These are phyloP conservation scores for Ophiostoma ulmi DNA, from an alignment of 2,329 filamentous ascomycete species.

Conservation along the genomic window DNA sequence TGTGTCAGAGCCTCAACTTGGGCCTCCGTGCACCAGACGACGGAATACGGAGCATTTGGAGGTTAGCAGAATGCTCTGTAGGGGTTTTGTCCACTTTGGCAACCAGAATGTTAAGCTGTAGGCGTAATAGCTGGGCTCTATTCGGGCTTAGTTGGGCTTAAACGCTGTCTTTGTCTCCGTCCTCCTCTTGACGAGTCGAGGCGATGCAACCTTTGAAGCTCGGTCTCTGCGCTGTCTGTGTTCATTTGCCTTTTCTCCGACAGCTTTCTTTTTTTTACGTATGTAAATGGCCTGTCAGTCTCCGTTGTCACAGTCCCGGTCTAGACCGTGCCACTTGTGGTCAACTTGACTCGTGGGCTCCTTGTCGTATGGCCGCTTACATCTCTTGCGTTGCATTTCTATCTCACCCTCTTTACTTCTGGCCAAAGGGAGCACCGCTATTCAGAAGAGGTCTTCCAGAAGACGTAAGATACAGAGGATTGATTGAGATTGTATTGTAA, in stretches of 20 bases:
- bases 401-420: not conserved
- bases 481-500: not conserved
- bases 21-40: conserved; percentile 15
- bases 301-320: not conserved
- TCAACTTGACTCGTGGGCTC: not conserved
- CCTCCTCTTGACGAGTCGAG: conserved; percentile 4
- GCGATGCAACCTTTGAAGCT: not conserved
- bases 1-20: conserved; percentile 28
- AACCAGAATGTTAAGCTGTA: not conserved
- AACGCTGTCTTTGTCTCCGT: conserved; percentile 5
- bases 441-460: not conserved
- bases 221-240: not conserved
- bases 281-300: too few species aligned
- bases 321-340: conserved; percentile 1
- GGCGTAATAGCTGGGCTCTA: not conserved
- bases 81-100: not conserved
- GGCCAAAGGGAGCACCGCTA: too few species aligned
- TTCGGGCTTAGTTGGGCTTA: not conserved
- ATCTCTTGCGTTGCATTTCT: not conserved
- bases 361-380: not conserved
- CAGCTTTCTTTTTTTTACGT: too few species aligned
- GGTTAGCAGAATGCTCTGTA: not conserved
- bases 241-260: too few species aligned
- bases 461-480: not conserved
- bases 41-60: not conserved